phyloP scores from a whole-genome alignment of 208 protist species.

The Trypanosoma cruzi region DNA sequence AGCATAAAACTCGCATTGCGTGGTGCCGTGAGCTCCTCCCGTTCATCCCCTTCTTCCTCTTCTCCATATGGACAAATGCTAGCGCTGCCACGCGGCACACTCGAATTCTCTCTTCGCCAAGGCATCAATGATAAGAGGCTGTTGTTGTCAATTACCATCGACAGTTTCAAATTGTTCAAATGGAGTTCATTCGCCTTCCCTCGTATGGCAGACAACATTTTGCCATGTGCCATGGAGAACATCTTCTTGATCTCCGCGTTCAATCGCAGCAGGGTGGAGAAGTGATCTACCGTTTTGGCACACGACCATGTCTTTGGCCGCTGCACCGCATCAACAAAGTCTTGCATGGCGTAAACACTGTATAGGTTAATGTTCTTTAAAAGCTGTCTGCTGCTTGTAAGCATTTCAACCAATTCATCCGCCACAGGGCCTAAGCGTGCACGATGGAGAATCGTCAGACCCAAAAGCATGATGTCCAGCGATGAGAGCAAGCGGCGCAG shows the following conservation, averaged over 20 bases:
- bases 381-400: slow-evolving; percentile 44
- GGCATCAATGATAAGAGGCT: background rate
- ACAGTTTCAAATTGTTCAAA: background rate
- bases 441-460: slow-evolving; percentile 46
- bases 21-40: slow-evolving; percentile 26
- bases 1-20: slow-evolving; percentile 28
- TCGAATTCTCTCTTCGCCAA: background rate
- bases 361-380: slow-evolving; percentile 37
- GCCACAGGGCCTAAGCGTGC: slow-evolving; percentile 31
- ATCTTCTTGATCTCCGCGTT: slow-evolving; percentile 33
- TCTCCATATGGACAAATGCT: background rate
- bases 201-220: slow-evolving; percentile 41
- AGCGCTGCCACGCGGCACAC: background rate
- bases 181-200: slow-evolving; percentile 9
- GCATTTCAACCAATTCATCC: slow-evolving; percentile 24
- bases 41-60: background rate
- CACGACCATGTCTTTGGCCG: slow-evolving; percentile 39
- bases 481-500: slow-evolving; percentile 52
- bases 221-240: slow-evolving; percentile 34
- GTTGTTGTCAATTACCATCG: slow-evolving; percentile 1
- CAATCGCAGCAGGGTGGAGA: slow-evolving; percentile 40
- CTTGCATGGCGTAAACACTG: slow-evolving; percentile 36
- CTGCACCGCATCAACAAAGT: slow-evolving; percentile 53
- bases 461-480: slow-evolving; percentile 46
- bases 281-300: slow-evolving; percentile 30